Evolutionary conservation across 805 yeast genomes (phyloP).

Genomic region (Candida broadrunensis): DNA sequence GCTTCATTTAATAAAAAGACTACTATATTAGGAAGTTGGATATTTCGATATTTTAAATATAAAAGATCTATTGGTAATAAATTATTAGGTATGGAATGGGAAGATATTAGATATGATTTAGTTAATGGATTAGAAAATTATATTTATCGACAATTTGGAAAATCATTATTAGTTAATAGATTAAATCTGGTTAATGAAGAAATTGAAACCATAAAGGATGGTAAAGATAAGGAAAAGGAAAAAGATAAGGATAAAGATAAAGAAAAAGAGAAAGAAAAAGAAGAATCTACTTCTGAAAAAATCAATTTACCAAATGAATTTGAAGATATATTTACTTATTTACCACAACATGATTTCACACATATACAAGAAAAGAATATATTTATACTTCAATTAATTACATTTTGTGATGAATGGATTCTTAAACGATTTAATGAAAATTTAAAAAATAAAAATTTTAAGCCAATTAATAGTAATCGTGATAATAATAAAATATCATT

Average conservation of each 20-base stretch:
- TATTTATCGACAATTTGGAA: constrained; percentile 33
- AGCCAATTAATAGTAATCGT: constrained; percentile 2
- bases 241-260: background rate
- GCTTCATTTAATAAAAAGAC: constrained; percentile 26
- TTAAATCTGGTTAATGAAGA: background rate
- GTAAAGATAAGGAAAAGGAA: background rate
- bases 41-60: constrained; percentile 32
- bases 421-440: constrained; percentile 6
- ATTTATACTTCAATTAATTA: constrained; percentile 22
- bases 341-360: constrained; percentile 34
- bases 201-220: background rate
- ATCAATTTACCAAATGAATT: background rate
- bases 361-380: constrained; percentile 26
- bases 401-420: constrained; percentile 24
- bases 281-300: background rate
- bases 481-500: constrained; percentile 15
- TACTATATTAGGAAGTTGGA: constrained; percentile 25
- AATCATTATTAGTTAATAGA: constrained; percentile 6
- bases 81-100: constrained; percentile 41
- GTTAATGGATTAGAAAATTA: constrained; percentile 34
- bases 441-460: constrained; percentile 4
- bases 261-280: background rate
- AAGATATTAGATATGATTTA: constrained; percentile 37
- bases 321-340: constrained; percentile 19
- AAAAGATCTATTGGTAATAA: constrained; percentile 34